These are phyloP conservation scores for Saccharata proteae DNA, from an alignment of 2,329 filamentous ascomycete genomes.

Conservation along the genomic window DNA sequence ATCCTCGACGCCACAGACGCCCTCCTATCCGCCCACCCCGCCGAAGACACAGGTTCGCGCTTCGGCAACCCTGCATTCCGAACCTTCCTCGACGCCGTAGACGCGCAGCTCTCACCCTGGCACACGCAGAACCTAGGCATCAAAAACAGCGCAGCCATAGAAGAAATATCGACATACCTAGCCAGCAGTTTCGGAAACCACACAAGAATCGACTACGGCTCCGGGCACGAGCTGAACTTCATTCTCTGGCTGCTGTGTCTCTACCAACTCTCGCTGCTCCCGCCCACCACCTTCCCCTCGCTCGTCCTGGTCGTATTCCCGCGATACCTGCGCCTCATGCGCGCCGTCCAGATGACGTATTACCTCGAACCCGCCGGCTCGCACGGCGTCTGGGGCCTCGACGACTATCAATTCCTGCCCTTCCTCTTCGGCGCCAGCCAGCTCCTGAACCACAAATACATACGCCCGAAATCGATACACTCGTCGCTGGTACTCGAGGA, in stretches of 20 bases:
- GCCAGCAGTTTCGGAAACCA: conserved; percentile 75
- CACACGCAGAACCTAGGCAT: conserved; percentile 48
- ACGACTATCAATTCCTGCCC: conserved; percentile 42
- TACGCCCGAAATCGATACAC: conserved; percentile 55
- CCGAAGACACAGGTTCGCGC: conserved; percentile 74
- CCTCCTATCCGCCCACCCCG: conserved; percentile 58
- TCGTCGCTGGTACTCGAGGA: conserved; percentile 81
- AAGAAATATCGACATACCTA: conserved; percentile 71
- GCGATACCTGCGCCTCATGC: conserved; percentile 78
- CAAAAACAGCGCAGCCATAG: conserved; percentile 39
- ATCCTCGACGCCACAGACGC: conserved; percentile 58
- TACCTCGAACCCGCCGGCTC: conserved; percentile 71
- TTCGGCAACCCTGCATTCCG: conserved; percentile 94
- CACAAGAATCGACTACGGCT: conserved; percentile 87
- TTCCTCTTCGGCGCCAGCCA: conserved; percentile 39
- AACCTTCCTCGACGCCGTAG: conserved; percentile 59
- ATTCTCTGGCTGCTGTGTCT: conserved; percentile 93
- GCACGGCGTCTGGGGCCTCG: conserved; percentile 41
- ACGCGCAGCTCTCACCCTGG: conserved; percentile 41
- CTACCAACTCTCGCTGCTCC: conserved; percentile 61
- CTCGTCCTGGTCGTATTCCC: conserved; percentile 69
- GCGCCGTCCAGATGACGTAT: conserved; percentile 76
- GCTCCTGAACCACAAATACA: conserved; percentile 53
- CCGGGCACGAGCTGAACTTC: conserved; percentile 95
- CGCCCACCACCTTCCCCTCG: conserved; percentile 53